Percentiles rank a stretch among this genome's conserved stretches.
phyloP scores from a whole-genome alignment of 1,284 basidiomycete species.

The Porodaedalea pini region DNA sequence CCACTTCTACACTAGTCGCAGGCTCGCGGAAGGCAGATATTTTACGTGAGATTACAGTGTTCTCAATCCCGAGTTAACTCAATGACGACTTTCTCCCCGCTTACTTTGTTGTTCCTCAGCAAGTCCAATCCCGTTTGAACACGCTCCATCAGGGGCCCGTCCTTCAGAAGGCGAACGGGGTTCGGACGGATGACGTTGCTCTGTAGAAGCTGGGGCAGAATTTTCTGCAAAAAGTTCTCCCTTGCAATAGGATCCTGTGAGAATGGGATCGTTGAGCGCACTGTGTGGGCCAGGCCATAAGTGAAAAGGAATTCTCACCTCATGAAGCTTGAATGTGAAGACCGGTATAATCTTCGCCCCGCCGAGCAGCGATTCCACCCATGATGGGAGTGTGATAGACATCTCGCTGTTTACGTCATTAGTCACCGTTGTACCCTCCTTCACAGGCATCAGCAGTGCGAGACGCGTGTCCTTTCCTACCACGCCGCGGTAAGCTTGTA shows the following conservation, averaged over 20 bases:
- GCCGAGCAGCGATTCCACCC: slow-evolving; percentile 28
- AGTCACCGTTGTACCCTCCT: slow-evolving; percentile 38
- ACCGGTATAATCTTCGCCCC: slow-evolving; percentile 37
- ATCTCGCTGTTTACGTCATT: slow-evolving; percentile 32
- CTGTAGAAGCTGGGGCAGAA: slow-evolving; percentile 41
- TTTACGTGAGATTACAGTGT: no score
- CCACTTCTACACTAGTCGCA: no score
- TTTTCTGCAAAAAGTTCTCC: slow-evolving; percentile 42
- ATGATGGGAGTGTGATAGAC: slow-evolving; percentile 32
- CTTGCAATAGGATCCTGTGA: slow-evolving; percentile 39
- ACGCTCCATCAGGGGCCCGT: slow-evolving; percentile 40
- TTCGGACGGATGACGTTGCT: slow-evolving; percentile 36
- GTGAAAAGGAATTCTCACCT: slow-evolving; percentile 30
- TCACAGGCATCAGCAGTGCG: slow-evolving; percentile 47
- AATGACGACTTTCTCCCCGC: slow-evolving; percentile 47
- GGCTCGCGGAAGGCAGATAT: no score
- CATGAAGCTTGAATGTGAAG: slow-evolving; percentile 40
- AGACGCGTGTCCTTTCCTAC: slow-evolving; percentile 36
- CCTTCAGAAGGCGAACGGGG: slow-evolving; percentile 39
- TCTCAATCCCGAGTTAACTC: slow-evolving; percentile 28
- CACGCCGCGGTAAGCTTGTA: slow-evolving; percentile 35
- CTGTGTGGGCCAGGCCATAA: neutral
- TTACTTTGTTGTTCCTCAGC: slow-evolving; percentile 44
- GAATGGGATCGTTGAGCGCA: slow-evolving; percentile 1
- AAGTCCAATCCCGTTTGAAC: slow-evolving; percentile 39